Conservation (phyloP, 345 rosid species). For the Bretschneidera sinensis region DNA sequence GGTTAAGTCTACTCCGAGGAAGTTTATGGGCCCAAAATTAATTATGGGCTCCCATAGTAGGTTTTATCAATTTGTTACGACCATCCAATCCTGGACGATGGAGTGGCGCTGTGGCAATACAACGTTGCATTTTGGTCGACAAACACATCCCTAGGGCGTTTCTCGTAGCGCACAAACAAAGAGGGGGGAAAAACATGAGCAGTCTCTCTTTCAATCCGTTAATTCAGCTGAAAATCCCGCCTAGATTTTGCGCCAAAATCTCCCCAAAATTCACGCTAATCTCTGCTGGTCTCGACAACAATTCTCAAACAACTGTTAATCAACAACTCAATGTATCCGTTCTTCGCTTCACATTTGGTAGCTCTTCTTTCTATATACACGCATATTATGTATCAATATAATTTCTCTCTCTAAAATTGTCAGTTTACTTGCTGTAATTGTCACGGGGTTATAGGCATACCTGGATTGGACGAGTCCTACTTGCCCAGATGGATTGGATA, state of each 20-base stretch:
- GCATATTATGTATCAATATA: too few relatives aligned
- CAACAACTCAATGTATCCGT: slow-evolving; percentile 61
- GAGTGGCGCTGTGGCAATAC: too few relatives aligned
- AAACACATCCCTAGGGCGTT: neutral
- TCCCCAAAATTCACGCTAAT: slow-evolving; percentile 20
- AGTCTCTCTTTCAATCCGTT: slow-evolving; percentile 11
- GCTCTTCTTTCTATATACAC: neutral
- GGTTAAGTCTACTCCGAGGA: too few relatives aligned
- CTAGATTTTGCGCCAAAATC: slow-evolving; percentile 22
- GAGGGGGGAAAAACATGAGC: slow-evolving; percentile 16
- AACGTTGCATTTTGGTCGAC: neutral
- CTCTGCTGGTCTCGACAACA: slow-evolving; percentile 31
- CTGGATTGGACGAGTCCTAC: slow-evolving; percentile 85
- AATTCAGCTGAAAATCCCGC: slow-evolving; percentile 23
- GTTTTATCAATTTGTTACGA: too few relatives aligned
- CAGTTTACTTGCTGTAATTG: neutral
- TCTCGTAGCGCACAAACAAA: neutral
- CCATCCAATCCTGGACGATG: too few relatives aligned
- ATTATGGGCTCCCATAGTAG: too few relatives aligned
- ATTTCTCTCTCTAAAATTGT: neutral
- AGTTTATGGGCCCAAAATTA: too few relatives aligned
- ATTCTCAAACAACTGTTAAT: slow-evolving; percentile 19
- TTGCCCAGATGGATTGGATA: slow-evolving; percentile 91
- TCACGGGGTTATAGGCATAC: slow-evolving; percentile 44
- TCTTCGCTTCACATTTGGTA: slow-evolving; percentile 88